Evolutionary conservation across 2,329 filamentous ascomycete genomes (phyloP), one percentile per base, ranked within the genome.

Genomic region (Neofusicoccum kwambonambiense): DNA sequence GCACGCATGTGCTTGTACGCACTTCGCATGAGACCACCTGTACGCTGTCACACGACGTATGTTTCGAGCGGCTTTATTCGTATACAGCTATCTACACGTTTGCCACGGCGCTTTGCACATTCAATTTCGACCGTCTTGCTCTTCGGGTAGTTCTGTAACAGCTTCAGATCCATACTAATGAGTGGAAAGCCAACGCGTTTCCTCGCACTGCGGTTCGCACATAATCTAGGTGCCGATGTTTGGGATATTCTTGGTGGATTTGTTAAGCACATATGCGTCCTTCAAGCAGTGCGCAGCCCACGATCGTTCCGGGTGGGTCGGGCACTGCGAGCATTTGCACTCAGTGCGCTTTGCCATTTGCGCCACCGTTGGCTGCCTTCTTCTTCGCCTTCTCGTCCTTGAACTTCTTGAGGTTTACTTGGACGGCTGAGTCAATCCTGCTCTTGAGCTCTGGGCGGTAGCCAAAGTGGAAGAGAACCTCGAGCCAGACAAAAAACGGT

Each of bases 401-500:
- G 75, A 93, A 76, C 78, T 92, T 95, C 70, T 86, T 84, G 69
- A 97, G 84, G 75, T 97, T 92, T 70, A 86, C 82, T 74, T 88
- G 79, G 3, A 97, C 91, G 42, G 86, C 87, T 75, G 89, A 88
- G 67, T 94, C 87, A 50, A 98, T 87, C 58, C 94, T 87, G 67
- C 86, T 84, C 80, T 94, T 92, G 70, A 99, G 82, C 77, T 96
- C 93, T 1, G 89, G 91, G 66, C 95, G 87, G 79, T 98, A 99
- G 56, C 95, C 95, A 58, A 96, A 86, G 72, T 84, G 88, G 82
- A 99, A 99, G 31, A 99, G 84, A 27, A 96, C 80, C 81, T 98
- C 93, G 71, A 99, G 90, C 91, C 95, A 99, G 65, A 98, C 94
- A 72, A 98, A 99, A 73, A 99, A 90, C 8, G 95, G 95, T 0